Evolutionary conservation across 148 eudicot species (phyloP), one percentile per base, ranked within the genome.

Genomic region (Rhododendron ferrugineum): DNA sequence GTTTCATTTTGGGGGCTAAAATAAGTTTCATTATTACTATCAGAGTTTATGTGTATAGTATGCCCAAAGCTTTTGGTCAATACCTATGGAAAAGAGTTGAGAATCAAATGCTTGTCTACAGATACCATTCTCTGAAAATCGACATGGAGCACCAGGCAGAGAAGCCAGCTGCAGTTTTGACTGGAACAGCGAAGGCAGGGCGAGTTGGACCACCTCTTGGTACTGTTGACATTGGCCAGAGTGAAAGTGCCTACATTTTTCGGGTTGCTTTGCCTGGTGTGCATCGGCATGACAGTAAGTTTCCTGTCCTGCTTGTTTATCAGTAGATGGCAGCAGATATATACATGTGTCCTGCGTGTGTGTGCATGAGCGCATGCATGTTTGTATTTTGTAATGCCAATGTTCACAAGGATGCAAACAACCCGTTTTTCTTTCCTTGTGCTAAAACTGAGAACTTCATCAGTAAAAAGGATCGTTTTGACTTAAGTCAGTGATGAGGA

Each of bases 231-330:
- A 78, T 86, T 2, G 87, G 90, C 49, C 14, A n/a, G 2, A 84
- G 87, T 86, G 72, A 86, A 52, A 44, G 54, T 66, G 87, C 83
- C 11, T 89, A 86, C 72, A 16, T 86, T 23, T 77, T 86, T 58
- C 83, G 77, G 49, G 88, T 89, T 64, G 85, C 88, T 62, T 80
- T 89, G 72, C 88, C 88, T 54, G 90, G 90, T 66, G 85, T 89
- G 26, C 70, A 80, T 40, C 7, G 44, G 32, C 70, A 72, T 30
- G 78, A n/a, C 26, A 9, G 88, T 89, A 78, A 89, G 90, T 84
- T 23, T 16, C 36, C 52, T 47, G 11, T 58, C 44, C 56, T 52
- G 18, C 58, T 22, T 74, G 1, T 30, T 58, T 82, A 58, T 56
- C 28, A 37, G 46, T 30, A 58, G 18, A 37, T 58, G 32, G 64